Percentiles rank a stretch among this genome's conserved stretches.
phyloP scores from a whole-genome alignment of 176 grass and related monocot species.

The Tillandsia fasciculata region DNA sequence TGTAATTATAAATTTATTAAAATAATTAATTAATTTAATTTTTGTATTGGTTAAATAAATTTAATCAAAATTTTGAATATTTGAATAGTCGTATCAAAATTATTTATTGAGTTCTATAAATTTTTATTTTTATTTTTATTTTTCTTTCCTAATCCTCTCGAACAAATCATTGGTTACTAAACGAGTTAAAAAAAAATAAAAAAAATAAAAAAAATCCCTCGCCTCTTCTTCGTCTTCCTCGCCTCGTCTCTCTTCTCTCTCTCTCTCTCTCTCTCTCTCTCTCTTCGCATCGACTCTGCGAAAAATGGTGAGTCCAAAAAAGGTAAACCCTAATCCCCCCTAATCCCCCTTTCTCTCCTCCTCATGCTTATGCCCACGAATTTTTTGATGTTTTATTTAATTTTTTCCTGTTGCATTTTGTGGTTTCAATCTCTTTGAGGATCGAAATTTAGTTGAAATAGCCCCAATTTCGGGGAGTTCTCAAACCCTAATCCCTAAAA shows the following conservation, averaged over 20 bases:
- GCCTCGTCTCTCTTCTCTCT: background rate
- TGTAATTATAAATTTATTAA: too few species aligned
- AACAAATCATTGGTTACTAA: too few species aligned
- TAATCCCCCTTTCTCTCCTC: background rate
- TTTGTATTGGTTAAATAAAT: too few species aligned
- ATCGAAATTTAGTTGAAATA: slow-evolving; percentile 1
- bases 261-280: slow-evolving; percentile 1
- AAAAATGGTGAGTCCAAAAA: background rate
- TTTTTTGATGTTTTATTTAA: background rate
- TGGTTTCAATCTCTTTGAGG: background rate
- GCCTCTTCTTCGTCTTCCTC: too few species aligned
- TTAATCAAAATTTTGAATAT: too few species aligned
- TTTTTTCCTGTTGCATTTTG: background rate
- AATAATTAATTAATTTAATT: too few species aligned
- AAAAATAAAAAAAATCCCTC: too few species aligned
- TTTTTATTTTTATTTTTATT: too few species aligned
- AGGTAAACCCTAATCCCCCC: background rate
- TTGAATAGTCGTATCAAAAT: too few species aligned
- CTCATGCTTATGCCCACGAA: background rate
- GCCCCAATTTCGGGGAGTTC: background rate
- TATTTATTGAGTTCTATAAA: too few species aligned
- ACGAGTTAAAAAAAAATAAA: too few species aligned
- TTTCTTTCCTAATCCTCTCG: too few species aligned
- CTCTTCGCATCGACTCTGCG: background rate
- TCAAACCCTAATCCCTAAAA: slow-evolving; percentile 1